phyloP scores from a whole-genome alignment of 768 basidiomycete species.

The Amyloporia xantha region DNA sequence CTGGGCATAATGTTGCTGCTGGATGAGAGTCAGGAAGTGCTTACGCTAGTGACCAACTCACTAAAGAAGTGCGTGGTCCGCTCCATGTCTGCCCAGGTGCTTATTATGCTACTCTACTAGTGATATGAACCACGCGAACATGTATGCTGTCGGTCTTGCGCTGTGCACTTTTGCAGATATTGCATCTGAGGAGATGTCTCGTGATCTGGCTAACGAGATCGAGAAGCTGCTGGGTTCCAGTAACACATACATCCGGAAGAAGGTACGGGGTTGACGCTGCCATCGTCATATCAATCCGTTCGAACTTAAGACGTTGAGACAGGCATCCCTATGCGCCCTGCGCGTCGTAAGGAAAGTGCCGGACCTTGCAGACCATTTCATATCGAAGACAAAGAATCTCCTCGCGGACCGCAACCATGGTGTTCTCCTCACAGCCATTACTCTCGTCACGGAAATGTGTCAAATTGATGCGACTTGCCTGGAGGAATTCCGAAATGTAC shows the following conservation, averaged over 20 bases:
- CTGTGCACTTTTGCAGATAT: slow-evolving; percentile 99
- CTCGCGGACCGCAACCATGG: slow-evolving; percentile 96
- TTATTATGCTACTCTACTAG: slow-evolving; percentile 35
- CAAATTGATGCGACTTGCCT: slow-evolving; percentile 64
- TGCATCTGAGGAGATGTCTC: slow-evolving; percentile 98
- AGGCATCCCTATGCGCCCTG: slow-evolving; percentile 95
- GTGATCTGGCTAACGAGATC: slow-evolving; percentile 95
- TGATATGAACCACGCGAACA: slow-evolving; percentile 99
- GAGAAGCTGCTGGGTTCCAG: slow-evolving; percentile 96
- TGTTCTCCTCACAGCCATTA: slow-evolving; percentile 89
- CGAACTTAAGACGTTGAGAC: background rate
- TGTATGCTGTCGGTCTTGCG: slow-evolving; percentile 96
- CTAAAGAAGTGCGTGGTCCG: slow-evolving; percentile 77
- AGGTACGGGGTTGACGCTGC: slow-evolving; percentile 50
- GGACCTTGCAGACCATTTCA: slow-evolving; percentile 91
- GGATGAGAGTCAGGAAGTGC: slow-evolving; percentile 96
- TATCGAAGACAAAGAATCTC: slow-evolving; percentile 79
- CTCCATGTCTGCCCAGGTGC: background rate
- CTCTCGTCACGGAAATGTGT: slow-evolving; percentile 93
- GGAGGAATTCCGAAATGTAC: slow-evolving; percentile 86
- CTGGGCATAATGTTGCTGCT: slow-evolving; percentile 95
- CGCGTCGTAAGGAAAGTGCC: slow-evolving; percentile 95
- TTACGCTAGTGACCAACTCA: slow-evolving; percentile 96
- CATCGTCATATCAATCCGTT: slow-evolving; percentile 10
- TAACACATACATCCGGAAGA: slow-evolving; percentile 98